phyloP scores from a whole-genome alignment of 306 rosid genomes.

The Acmispon strigosus region DNA sequence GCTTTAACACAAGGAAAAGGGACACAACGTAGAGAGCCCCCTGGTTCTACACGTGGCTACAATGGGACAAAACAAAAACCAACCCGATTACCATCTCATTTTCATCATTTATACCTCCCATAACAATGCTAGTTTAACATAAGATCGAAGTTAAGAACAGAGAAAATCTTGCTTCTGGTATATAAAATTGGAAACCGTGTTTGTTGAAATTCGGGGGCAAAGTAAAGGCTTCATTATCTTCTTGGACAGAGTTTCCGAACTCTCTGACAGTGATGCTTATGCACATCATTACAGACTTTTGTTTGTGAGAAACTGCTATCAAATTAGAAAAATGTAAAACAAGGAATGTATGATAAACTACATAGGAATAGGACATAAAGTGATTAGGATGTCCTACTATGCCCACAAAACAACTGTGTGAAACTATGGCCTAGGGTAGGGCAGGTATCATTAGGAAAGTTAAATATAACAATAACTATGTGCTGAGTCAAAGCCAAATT shows the following conservation, averaged over 20 bases:
- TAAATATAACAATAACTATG: slow-evolving; percentile 23
- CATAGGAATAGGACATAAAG: slow-evolving; percentile 17
- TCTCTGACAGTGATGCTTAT: slow-evolving; percentile 16
- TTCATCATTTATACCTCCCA: too few relatives aligned
- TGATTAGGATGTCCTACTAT: slow-evolving; percentile 26
- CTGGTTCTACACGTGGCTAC: slow-evolving; percentile 35
- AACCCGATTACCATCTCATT: too few relatives aligned
- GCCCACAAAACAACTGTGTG: slow-evolving; percentile 20
- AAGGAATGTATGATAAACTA: neutral
- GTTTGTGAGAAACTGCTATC: neutral
- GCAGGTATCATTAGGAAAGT: slow-evolving; percentile 9
- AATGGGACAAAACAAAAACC: neutral
- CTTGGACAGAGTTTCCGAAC: slow-evolving; percentile 26
- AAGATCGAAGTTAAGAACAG: neutral
- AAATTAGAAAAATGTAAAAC: neutral
- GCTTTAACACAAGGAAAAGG: slow-evolving; percentile 24
- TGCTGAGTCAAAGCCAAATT: slow-evolving; percentile 14
- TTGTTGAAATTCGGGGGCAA: neutral
- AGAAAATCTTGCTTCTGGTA: neutral
- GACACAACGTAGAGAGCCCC: slow-evolving; percentile 25
- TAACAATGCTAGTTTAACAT: neutral
- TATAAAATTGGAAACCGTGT: neutral
- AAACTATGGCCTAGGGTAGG: slow-evolving; percentile 9
- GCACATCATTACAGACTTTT: neutral
- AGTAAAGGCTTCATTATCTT: slow-evolving; percentile 20